Conservation (phyloP, 768 basidiomycete genomes). For the Xerocomellus intermedius region DNA sequence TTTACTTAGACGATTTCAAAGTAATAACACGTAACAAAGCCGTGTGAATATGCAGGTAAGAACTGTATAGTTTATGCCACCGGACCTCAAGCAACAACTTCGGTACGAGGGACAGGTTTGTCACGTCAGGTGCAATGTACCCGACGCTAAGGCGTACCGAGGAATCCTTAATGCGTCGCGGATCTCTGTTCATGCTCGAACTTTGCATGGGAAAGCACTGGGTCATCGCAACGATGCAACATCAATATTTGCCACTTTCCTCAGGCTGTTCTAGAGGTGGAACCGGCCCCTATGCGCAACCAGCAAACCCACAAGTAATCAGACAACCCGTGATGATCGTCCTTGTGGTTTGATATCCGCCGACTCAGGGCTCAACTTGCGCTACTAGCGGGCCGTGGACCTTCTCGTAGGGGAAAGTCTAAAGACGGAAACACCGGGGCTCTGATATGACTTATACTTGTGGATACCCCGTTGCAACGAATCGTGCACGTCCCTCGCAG, state of each 20-base stretch:
- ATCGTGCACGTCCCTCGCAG: neutral
- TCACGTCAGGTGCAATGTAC: neutral
- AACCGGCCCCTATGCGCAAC: too few relatives aligned
- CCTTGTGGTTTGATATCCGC: neutral
- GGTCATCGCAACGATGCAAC: neutral
- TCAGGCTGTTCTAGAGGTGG: neutral
- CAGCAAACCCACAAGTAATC: neutral
- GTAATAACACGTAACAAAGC: too few relatives aligned
- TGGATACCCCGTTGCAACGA: neutral
- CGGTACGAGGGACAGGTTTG: too few relatives aligned
- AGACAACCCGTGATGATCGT: neutral
- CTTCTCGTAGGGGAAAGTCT: neutral
- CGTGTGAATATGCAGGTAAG: neutral
- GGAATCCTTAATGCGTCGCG: too few relatives aligned
- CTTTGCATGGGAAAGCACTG: neutral
- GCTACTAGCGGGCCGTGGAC: neutral
- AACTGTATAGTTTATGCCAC: neutral
- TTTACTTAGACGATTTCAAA: too few relatives aligned
- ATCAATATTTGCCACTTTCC: too few relatives aligned
- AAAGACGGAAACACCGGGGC: neutral
- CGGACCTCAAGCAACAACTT: neutral
- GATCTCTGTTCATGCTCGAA: neutral
- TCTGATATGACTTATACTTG: neutral
- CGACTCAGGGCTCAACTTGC: neutral
- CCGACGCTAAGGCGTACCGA: neutral